Conservation (phyloP, 108 stramenopile genomes). For the Cyclotella kingstonii region DNA sequence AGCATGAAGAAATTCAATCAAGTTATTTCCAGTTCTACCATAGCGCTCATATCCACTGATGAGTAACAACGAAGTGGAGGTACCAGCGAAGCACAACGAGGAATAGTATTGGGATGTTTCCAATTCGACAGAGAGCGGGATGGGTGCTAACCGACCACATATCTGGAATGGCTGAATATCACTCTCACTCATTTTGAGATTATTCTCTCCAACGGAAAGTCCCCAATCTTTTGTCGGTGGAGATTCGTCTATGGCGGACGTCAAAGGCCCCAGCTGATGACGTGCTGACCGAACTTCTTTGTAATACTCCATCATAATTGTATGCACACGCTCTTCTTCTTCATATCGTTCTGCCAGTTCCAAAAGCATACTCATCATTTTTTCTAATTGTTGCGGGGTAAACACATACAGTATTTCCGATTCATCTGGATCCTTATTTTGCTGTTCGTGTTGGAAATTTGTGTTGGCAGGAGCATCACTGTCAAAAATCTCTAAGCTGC, state of each 20-base stretch:
- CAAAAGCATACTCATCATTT: background rate
- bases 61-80: too few relatives aligned
- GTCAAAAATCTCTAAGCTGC: background rate
- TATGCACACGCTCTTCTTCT: slow-evolving; percentile 3
- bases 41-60: slow-evolving; percentile 12
- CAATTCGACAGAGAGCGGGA: background rate
- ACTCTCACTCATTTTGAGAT: too few relatives aligned
- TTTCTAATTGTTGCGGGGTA: background rate
- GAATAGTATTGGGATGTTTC: background rate
- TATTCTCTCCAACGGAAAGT: too few relatives aligned
- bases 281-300: background rate
- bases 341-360: slow-evolving; percentile 3
- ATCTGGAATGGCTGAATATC: too few relatives aligned
- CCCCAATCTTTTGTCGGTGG: background rate
- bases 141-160: too few relatives aligned
- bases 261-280: too few relatives aligned
- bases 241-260: background rate
- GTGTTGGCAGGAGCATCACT: background rate
- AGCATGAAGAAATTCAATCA: slow-evolving; percentile 45
- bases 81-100: background rate
- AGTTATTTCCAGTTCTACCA: slow-evolving; percentile 31
- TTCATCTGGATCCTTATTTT: background rate
- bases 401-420: background rate
- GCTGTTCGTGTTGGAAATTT: background rate
- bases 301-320: slow-evolving; percentile 1